phyloP scores from a whole-genome alignment of 331 rosid species.

The Cydonia oblonga region DNA sequence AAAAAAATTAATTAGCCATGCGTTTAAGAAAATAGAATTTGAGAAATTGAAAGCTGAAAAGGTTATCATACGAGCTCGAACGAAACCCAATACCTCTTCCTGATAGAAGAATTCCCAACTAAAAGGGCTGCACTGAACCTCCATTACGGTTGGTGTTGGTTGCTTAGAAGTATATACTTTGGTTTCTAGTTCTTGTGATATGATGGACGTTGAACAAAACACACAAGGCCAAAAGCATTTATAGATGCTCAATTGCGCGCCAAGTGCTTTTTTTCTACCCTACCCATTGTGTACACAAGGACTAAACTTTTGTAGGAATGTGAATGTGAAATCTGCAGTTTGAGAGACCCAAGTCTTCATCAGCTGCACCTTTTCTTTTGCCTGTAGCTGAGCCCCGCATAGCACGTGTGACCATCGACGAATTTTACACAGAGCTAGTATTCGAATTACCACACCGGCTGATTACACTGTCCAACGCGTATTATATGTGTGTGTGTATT shows the following conservation, averaged over 20 bases:
- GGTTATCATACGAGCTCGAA: background rate
- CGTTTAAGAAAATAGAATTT: background rate
- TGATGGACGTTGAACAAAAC: conserved; percentile 23
- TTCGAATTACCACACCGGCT: background rate
- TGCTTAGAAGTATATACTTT: background rate
- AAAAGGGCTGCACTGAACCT: conserved; percentile 50
- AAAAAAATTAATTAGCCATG: background rate
- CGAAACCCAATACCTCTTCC: conserved; percentile 35
- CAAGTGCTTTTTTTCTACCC: conserved; percentile 20
- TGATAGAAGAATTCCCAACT: conserved; percentile 51
- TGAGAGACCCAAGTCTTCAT: conserved; percentile 2
- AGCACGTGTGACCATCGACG: background rate
- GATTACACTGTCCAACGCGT: background rate
- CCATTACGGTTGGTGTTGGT: conserved; percentile 29
- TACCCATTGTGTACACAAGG: background rate
- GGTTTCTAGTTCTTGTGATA: conserved; percentile 15
- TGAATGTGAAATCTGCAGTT: conserved; percentile 22
- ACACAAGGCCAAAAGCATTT: conserved; percentile 34
- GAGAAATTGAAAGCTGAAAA: background rate
- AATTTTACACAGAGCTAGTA: too few species aligned
- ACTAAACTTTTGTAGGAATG: background rate
- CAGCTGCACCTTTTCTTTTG: background rate
- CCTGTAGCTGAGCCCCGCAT: background rate
- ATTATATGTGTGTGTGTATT: too few species aligned
- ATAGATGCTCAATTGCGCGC: conserved; percentile 34